Conservation (phyloP, 192 early-diverging fungal species). For the Globomyces pollinis-pini region DNA sequence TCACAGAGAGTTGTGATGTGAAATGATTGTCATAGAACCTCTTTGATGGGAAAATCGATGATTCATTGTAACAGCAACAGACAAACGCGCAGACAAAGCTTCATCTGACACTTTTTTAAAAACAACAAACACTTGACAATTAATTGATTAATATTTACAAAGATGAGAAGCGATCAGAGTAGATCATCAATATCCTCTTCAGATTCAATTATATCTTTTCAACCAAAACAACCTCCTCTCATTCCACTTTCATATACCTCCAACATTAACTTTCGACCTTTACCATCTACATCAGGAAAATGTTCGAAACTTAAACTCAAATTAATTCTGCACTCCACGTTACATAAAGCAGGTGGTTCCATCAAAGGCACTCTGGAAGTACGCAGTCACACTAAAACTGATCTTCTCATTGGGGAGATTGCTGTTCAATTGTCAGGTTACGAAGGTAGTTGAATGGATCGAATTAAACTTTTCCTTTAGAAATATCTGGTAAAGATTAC, state of each 20-base stretch:
- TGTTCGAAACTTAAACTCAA: slow-evolving; percentile 53
- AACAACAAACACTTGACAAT: too few species aligned
- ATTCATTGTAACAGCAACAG: too few species aligned
- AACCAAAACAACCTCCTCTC: background rate
- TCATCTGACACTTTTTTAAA: too few species aligned
- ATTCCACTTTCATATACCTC: slow-evolving; percentile 12
- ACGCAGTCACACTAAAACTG: slow-evolving; percentile 28
- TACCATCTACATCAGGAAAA: slow-evolving; percentile 44
- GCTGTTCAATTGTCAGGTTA: slow-evolving; percentile 51
- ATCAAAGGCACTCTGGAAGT: slow-evolving; percentile 51
- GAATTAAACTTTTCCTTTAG: slow-evolving; percentile 5
- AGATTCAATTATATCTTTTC: too few species aligned
- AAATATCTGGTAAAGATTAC: slow-evolving; percentile 30
- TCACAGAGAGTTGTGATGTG: too few species aligned
- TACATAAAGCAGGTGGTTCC: slow-evolving; percentile 50
- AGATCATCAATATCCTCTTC: too few species aligned
- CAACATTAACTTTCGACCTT: slow-evolving; percentile 46
- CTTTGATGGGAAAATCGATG: too few species aligned
- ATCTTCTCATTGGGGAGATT: slow-evolving; percentile 55
- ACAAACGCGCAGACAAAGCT: too few species aligned
- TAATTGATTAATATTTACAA: too few species aligned
- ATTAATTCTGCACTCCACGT: slow-evolving; percentile 47
- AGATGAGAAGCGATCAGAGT: too few species aligned
- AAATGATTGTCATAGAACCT: too few species aligned
- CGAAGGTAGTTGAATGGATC: slow-evolving; percentile 40